These are phyloP conservation scores for Penicillium silybi DNA, from an alignment of 495 filamentous ascomycete species.

Conservation along the genomic window DNA sequence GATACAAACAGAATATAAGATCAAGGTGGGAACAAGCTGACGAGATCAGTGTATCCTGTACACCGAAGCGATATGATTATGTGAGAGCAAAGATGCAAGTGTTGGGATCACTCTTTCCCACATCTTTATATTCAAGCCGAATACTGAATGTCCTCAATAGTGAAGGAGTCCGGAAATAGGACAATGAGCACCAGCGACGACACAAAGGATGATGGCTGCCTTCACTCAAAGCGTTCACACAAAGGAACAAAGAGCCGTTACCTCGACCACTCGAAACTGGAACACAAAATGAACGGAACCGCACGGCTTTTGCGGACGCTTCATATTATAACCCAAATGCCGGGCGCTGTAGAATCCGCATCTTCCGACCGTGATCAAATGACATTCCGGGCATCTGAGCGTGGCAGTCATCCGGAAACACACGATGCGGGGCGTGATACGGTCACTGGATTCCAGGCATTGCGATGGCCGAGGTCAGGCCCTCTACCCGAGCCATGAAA, in stretches of 20 bases:
- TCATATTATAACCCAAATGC: neutral
- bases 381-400: constrained; percentile 15
- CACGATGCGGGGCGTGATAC: constrained; percentile 13
- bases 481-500: neutral
- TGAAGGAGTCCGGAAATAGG: neutral
- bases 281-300: neutral
- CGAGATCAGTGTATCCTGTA: neutral
- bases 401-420: constrained; percentile 18
- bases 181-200: neutral
- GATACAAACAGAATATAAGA: neutral
- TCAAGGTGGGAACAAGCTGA: neutral
- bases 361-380: constrained; percentile 10
- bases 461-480: neutral
- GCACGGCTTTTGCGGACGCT: neutral
- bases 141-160: neutral
- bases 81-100: neutral
- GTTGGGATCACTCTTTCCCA: neutral
- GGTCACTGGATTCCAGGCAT: constrained; percentile 16
- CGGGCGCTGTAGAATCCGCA: neutral
- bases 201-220: neutral
- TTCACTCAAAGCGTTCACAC: neutral
- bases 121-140: neutral
- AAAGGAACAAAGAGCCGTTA: neutral
- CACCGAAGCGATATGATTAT: neutral
- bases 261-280: neutral